These are phyloP conservation scores for Fagopyrum homotropicum DNA, from an alignment of 148 eudicot genomes.

Conservation along the genomic window DNA sequence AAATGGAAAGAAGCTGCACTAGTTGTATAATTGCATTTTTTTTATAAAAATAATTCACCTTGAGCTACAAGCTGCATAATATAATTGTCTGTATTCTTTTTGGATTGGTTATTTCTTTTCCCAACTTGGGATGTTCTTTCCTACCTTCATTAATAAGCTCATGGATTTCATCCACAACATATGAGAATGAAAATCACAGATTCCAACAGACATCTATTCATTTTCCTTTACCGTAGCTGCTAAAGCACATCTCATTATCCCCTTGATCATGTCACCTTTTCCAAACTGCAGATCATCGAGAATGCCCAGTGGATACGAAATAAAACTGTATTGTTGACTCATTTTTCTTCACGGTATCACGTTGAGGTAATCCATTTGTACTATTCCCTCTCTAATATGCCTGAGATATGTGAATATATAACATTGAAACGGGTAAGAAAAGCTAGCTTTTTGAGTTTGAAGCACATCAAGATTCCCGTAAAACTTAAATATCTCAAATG, in stretches of 20 bases:
- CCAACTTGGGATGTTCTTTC: background rate
- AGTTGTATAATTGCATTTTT: too few relatives aligned
- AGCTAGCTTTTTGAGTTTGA: background rate
- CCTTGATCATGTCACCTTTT: slow-evolving; percentile 2
- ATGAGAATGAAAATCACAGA: background rate
- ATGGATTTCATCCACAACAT: background rate
- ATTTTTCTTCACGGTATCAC: slow-evolving; percentile 87
- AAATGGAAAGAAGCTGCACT: too few relatives aligned
- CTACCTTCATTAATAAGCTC: background rate
- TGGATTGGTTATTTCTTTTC: background rate
- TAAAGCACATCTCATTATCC: background rate
- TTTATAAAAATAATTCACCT: background rate
- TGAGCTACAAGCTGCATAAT: background rate
- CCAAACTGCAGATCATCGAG: slow-evolving; percentile 58
- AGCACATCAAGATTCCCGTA: background rate
- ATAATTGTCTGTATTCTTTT: background rate
- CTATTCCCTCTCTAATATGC: background rate
- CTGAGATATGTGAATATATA: background rate
- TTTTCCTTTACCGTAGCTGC: background rate
- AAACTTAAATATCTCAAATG: background rate
- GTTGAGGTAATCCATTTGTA: slow-evolving; percentile 50
- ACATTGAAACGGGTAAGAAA: background rate
- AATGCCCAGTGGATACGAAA: slow-evolving; percentile 87
- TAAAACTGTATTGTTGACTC: slow-evolving; percentile 66
- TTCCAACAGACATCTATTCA: background rate